These are phyloP conservation scores for Wallacemonas sp. DNA, from an alignment of 208 protist genomes.

Conservation along the genomic window DNA sequence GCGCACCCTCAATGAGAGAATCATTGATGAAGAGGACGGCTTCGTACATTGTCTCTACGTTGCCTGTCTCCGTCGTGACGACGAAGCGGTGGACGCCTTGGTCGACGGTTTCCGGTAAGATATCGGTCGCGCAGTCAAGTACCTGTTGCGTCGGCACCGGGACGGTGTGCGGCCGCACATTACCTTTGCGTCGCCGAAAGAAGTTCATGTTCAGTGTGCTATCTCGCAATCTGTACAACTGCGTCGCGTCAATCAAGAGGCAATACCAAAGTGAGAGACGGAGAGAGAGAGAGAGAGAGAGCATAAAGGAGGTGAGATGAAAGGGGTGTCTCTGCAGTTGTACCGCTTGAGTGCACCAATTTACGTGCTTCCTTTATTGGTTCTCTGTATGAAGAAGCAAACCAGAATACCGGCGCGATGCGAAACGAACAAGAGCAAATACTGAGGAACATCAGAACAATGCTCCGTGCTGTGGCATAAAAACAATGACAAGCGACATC, in stretches of 20 bases:
- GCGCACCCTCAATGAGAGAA: slow-evolving; percentile 18
- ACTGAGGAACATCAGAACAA: too few species aligned
- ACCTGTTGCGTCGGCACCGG: slow-evolving; percentile 1
- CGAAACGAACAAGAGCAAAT: too few species aligned
- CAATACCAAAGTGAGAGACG: neutral
- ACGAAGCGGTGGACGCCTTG: slow-evolving; percentile 31
- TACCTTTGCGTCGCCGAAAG: slow-evolving; percentile 1
- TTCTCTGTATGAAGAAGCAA: too few species aligned
- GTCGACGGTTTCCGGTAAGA: slow-evolving; percentile 37
- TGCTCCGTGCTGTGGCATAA: too few species aligned
- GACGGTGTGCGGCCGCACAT: neutral
- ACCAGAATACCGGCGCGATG: too few species aligned
- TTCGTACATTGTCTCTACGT: slow-evolving; percentile 20
- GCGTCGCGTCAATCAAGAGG: too few species aligned
- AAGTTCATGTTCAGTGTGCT: neutral
- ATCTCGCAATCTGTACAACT: too few species aligned
- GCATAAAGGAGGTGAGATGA: too few species aligned
- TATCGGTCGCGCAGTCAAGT: slow-evolving; percentile 5
- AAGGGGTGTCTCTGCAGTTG: too few species aligned
- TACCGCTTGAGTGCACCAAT: too few species aligned
- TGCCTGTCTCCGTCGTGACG: slow-evolving; percentile 14
- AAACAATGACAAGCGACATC: too few species aligned
- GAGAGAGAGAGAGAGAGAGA: neutral
- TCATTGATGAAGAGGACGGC: slow-evolving; percentile 27
- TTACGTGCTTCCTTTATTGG: too few species aligned